Conservation (phyloP, 2,329 filamentous ascomycete genomes). For the Hymenoscyphus fructigenus region DNA sequence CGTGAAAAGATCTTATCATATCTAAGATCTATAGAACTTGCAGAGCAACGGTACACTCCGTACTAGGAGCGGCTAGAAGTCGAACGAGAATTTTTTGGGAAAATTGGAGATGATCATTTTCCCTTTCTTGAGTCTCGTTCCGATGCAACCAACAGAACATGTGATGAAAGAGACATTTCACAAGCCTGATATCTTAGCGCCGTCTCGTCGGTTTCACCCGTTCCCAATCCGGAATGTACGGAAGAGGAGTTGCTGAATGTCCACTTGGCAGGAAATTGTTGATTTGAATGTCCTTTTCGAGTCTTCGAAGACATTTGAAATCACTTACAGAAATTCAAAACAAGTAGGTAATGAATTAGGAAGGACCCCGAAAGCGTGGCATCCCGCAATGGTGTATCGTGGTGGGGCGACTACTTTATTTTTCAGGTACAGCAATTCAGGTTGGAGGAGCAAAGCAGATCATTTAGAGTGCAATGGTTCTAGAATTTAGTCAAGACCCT, state of each 20-base stretch:
- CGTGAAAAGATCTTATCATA: conserved; percentile 1
- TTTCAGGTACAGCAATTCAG: neutral
- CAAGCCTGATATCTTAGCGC: too few relatives aligned
- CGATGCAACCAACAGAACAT: neutral
- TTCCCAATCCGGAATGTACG: too few relatives aligned
- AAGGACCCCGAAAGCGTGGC: neutral
- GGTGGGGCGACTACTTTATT: neutral
- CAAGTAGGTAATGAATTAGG: neutral
- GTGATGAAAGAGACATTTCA: too few relatives aligned
- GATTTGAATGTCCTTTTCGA: neutral
- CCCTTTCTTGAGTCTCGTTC: neutral
- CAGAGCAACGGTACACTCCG: neutral
- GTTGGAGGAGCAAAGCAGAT: neutral
- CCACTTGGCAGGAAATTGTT: too few relatives aligned
- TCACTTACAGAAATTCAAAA: neutral
- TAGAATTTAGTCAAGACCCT: neutral
- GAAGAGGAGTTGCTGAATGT: too few relatives aligned
- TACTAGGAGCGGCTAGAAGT: neutral
- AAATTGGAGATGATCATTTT: neutral
- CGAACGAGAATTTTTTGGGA: neutral
- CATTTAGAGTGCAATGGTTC: neutral
- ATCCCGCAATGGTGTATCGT: neutral
- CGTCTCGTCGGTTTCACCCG: too few relatives aligned
- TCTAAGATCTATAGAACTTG: neutral
- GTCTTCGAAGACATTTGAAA: neutral